Conservation (phyloP, 2,329 filamentous ascomycete species). For the Penicillium janthinellum region DNA sequence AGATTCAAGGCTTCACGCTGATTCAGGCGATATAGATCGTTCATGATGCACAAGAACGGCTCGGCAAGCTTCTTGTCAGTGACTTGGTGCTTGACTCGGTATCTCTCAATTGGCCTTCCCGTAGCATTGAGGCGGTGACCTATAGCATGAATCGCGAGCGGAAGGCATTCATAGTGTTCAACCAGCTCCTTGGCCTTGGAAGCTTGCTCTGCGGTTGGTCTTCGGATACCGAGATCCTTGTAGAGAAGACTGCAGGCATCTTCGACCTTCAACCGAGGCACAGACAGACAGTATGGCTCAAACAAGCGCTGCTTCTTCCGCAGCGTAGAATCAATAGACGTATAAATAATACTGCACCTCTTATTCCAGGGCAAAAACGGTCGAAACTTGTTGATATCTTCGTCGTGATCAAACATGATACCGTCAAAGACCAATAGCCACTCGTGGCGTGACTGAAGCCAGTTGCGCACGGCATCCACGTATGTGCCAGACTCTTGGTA, state of each 20-base stretch:
- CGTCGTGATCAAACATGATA: conserved; percentile 61
- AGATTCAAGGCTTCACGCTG: conserved; percentile 62
- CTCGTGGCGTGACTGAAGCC: conserved; percentile 62
- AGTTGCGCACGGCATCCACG: conserved; percentile 60
- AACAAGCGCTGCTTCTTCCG: conserved; percentile 59
- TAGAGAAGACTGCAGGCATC: conserved; percentile 65
- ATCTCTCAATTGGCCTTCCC: conserved; percentile 62
- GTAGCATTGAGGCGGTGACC: conserved; percentile 64
- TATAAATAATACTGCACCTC: conserved; percentile 68
- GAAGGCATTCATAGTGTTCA: conserved; percentile 64
- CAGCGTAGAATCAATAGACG: conserved; percentile 64
- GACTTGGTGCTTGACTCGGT: conserved; percentile 58
- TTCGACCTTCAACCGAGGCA: conserved; percentile 57
- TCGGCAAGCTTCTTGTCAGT: conserved; percentile 58
- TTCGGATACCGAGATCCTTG: conserved; percentile 62
- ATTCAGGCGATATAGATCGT: conserved; percentile 45
- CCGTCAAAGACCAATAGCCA: conserved; percentile 72
- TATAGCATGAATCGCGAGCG: conserved; percentile 68
- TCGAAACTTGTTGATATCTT: conserved; percentile 53
- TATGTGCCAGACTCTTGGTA: conserved; percentile 51
- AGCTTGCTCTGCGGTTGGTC: conserved; percentile 58
- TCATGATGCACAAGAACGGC: conserved; percentile 51
- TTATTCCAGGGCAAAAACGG: conserved; percentile 66
- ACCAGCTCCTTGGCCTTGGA: conserved; percentile 64
- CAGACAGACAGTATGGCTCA: conserved; percentile 60